These are phyloP conservation scores for Candida adriatica DNA, from an alignment of 805 yeast species.

Conservation along the genomic window DNA sequence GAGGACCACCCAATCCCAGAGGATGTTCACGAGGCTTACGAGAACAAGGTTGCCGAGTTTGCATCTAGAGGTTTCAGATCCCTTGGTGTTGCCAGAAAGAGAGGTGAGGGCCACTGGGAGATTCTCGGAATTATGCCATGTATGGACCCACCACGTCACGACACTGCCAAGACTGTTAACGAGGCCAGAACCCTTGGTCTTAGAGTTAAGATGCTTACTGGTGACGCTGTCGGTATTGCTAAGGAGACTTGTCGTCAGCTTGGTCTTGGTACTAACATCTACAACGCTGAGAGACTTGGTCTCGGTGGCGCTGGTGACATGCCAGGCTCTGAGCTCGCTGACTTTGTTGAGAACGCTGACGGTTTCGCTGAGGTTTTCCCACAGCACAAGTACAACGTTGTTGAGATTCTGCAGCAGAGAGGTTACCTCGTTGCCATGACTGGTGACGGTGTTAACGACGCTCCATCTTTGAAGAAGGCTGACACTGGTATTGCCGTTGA, in stretches of 20 bases:
- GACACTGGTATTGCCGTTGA: slow-evolving; percentile 97
- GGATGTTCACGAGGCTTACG: slow-evolving; percentile 88
- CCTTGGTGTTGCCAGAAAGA: slow-evolving; percentile 97
- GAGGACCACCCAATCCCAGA: slow-evolving; percentile 96
- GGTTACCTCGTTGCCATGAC: slow-evolving; percentile 98
- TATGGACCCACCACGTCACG: slow-evolving; percentile 99
- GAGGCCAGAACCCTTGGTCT: slow-evolving; percentile 91
- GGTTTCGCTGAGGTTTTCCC: slow-evolving; percentile 99
- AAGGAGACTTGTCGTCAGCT: slow-evolving; percentile 97
- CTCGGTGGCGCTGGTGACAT: slow-evolving; percentile 88
- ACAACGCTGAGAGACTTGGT: slow-evolving; percentile 95
- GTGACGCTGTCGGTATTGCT: slow-evolving; percentile 99
- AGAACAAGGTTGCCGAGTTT: slow-evolving; percentile 95
- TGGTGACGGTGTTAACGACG: slow-evolving; percentile 99
- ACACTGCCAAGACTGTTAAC: slow-evolving; percentile 88
- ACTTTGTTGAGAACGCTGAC: slow-evolving; percentile 94
- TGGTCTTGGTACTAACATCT: slow-evolving; percentile 93
- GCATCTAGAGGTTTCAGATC: slow-evolving; percentile 99
- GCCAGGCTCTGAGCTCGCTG: slow-evolving; percentile 97
- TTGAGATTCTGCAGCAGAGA: slow-evolving; percentile 90
- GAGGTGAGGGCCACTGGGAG: slow-evolving; percentile 98
- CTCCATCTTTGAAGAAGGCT: slow-evolving; percentile 95
- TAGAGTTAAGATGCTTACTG: slow-evolving; percentile 96
- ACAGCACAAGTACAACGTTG: slow-evolving; percentile 94
- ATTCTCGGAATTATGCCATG: slow-evolving; percentile 97